phyloP scores from a whole-genome alignment of 116 monocot species.

The Thalassia testudinum region DNA sequence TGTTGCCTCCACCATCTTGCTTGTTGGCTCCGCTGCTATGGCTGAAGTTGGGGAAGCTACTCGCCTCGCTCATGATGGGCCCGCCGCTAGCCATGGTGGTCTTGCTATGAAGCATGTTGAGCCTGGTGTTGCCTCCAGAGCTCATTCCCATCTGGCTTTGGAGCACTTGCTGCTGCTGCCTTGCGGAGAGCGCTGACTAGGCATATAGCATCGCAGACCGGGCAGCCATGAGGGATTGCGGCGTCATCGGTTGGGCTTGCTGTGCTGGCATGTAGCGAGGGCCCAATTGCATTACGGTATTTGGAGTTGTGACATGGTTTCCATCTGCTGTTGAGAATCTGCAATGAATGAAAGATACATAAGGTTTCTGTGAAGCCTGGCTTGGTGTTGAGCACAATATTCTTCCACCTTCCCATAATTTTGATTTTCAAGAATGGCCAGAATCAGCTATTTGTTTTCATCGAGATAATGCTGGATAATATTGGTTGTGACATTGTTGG shows the following conservation, averaged over 20 bases:
- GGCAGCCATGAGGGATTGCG: constrained; percentile 47
- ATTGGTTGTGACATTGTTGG: too few species aligned
- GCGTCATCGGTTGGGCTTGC: constrained; percentile 43
- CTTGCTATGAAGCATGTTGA: constrained; percentile 50
- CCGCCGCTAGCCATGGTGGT: constrained; percentile 16
- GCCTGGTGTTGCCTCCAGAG: constrained; percentile 31
- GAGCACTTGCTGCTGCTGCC: constrained; percentile 32
- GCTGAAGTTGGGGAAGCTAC: constrained; percentile 37
- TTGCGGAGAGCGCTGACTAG: constrained; percentile 49
- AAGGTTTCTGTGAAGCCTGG: too few species aligned
- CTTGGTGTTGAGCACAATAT: too few species aligned
- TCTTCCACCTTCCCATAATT: constrained; percentile 58
- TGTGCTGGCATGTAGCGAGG: constrained; percentile 48
- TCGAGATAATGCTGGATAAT: constrained; percentile 85
- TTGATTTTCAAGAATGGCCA: constrained; percentile 71
- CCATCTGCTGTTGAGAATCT: too few species aligned
- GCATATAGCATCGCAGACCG: constrained; percentile 54
- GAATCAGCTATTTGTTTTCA: constrained; percentile 74
- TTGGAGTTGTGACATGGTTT: constrained; percentile 21
- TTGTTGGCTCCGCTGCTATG: constrained; percentile 23
- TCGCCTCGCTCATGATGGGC: constrained; percentile 7
- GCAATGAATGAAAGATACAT: too few species aligned
- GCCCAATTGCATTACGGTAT: constrained; percentile 30
- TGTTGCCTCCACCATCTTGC: constrained; percentile 19
- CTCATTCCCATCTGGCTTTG: constrained; percentile 53